Conservation (phyloP, 345 rosid species). For the Carallia brachiata region DNA sequence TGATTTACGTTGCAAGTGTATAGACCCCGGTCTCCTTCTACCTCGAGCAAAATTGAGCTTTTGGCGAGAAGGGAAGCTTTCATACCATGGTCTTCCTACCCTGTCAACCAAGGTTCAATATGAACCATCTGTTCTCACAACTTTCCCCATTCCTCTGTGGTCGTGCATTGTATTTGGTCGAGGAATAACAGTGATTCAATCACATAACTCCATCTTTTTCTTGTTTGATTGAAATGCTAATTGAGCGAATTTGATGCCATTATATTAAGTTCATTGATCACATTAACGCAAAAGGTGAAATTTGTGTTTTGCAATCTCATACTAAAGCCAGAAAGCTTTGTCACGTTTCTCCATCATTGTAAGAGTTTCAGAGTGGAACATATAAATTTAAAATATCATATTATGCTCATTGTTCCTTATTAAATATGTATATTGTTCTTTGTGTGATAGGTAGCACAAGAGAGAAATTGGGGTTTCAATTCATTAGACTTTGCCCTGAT, state of each 20-base stretch:
- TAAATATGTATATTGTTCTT: no score
- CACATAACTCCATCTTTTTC: not conserved
- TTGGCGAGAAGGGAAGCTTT: slow-evolving; percentile 62
- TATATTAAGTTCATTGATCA: not conserved
- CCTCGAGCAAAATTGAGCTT: slow-evolving; percentile 74
- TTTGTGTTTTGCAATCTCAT: not conserved
- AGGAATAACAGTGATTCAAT: not conserved
- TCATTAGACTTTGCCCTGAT: no score
- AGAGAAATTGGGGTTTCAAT: no score
- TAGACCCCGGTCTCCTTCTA: slow-evolving; percentile 59
- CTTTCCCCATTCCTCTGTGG: not conserved
- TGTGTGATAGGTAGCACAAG: no score
- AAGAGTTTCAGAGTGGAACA: no score
- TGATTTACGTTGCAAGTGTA: slow-evolving; percentile 62
- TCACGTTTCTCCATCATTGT: no score
- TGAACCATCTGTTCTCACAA: slow-evolving; percentile 3
- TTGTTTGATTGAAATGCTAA: not conserved
- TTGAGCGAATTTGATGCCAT: not conserved
- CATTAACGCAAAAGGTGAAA: not conserved
- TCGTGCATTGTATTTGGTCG: not conserved
- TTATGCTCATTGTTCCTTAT: no score
- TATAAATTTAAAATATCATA: no score
- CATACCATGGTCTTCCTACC: slow-evolving; percentile 45
- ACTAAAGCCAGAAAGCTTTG: not conserved
- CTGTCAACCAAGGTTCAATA: slow-evolving; percentile 52